phyloP scores from a whole-genome alignment of 1,284 basidiomycete species.

The Melampsora medusae region DNA sequence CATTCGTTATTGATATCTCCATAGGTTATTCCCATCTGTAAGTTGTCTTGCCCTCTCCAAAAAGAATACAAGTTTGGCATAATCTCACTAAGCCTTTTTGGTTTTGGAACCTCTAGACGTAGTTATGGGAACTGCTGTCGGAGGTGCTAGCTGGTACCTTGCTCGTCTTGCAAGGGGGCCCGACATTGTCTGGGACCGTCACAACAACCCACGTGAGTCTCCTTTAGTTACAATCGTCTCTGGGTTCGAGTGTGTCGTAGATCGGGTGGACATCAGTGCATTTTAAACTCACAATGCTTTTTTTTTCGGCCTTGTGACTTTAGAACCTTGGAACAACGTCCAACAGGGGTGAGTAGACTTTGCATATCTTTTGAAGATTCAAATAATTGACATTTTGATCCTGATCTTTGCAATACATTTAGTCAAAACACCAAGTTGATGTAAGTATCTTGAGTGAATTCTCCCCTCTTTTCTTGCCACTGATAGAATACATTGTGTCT shows the following conservation, averaged over 20 bases:
- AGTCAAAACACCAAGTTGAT: slow-evolving; percentile 41
- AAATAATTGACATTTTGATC: background rate
- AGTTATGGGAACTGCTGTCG: slow-evolving; percentile 31
- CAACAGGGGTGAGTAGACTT: slow-evolving; percentile 18
- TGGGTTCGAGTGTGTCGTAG: background rate
- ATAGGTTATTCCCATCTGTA: background rate
- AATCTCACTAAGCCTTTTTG: slow-evolving; percentile 1
- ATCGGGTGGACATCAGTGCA: background rate
- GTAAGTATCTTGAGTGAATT: background rate
- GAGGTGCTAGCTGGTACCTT: slow-evolving; percentile 37
- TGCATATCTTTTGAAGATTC: background rate
- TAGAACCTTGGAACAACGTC: slow-evolving; percentile 42
- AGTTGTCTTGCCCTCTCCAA: background rate
- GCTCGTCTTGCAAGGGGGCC: slow-evolving; percentile 28
- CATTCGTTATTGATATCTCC: background rate
- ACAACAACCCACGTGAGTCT: slow-evolving; percentile 34
- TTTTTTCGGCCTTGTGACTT: background rate
- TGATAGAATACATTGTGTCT: background rate
- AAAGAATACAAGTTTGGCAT: background rate
- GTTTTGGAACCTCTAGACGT: slow-evolving; percentile 9
- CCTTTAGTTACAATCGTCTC: background rate
- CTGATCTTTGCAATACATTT: background rate
- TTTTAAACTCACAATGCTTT: background rate
- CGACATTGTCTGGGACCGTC: slow-evolving; percentile 38
- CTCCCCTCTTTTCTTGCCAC: background rate